These are phyloP conservation scores for Chrysochromulina parva DNA, from an alignment of 78 protist species.

Conservation along the genomic window DNA sequence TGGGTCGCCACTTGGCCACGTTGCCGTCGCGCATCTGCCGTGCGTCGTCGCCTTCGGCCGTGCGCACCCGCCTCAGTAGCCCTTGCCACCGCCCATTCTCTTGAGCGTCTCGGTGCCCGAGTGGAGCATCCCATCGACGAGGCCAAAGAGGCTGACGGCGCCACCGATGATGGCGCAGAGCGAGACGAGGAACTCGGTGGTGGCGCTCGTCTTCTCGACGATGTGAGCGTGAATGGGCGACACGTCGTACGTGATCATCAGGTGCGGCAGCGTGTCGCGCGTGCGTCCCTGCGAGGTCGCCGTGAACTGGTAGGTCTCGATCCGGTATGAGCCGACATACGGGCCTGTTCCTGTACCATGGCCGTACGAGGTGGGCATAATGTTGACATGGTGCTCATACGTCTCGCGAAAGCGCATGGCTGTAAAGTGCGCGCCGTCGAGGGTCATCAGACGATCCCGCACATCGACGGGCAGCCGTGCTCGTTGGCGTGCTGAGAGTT, in stretches of 20 bases:
- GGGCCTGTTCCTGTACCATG: too few species aligned
- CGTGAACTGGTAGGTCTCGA: slow-evolving; percentile 1
- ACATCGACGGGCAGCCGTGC: not conserved
- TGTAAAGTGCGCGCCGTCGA: not conserved
- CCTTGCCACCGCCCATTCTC: too few species aligned
- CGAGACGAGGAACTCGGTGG: not conserved
- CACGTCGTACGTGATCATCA: slow-evolving; percentile 15
- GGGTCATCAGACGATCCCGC: not conserved
- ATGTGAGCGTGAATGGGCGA: slow-evolving; percentile 1
- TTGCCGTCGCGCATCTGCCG: too few species aligned
- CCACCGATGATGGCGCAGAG: slow-evolving; percentile 5
- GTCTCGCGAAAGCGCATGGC: not conserved
- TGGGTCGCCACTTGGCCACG: too few species aligned
- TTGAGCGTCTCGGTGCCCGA: too few species aligned
- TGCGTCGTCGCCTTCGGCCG: too few species aligned
- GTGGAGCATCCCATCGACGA: too few species aligned
- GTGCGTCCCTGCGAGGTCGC: slow-evolving; percentile 1
- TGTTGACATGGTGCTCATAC: slow-evolving; percentile 18
- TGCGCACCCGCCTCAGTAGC: too few species aligned
- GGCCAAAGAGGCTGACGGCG: not conserved
- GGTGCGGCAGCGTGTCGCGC: not conserved
- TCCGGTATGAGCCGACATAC: too few species aligned
- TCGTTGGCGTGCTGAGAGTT: not conserved
- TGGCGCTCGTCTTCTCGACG: not conserved
- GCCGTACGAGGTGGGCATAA: not conserved